A percentile compares a stretch with the other conserved stretches of the same genome.
Evolutionary conservation across 2,329 filamentous ascomycete genomes (phyloP).

Genomic region (Arthrobotrys musiformis): DNA sequence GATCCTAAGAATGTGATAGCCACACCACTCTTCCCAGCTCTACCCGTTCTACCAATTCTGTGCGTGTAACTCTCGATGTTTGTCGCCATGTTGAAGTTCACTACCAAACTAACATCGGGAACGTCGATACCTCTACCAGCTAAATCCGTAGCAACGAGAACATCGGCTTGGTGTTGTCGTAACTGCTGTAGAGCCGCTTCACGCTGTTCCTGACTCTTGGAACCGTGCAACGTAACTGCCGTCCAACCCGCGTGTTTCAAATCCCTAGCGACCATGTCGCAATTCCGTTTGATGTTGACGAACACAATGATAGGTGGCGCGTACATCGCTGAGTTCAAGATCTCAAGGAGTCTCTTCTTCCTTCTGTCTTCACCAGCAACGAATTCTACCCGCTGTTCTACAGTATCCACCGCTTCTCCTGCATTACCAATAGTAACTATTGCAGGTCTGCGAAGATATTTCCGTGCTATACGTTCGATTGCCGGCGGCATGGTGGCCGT

Average conservation of each 20-base stretch:
- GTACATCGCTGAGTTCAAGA: constrained; percentile 83
- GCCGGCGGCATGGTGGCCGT: constrained; percentile 95
- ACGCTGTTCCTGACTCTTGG: constrained; percentile 97
- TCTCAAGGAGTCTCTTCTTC: constrained; percentile 94
- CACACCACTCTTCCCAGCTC: constrained; percentile 95
- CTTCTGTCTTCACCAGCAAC: constrained; percentile 90
- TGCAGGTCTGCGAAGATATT: constrained; percentile 91
- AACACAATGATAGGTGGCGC: constrained; percentile 95
- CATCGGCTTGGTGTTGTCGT: constrained; percentile 80
- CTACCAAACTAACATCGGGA: constrained; percentile 87
- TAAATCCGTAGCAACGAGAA: constrained; percentile 94
- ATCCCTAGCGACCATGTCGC: constrained; percentile 91
- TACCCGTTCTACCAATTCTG: constrained; percentile 93
- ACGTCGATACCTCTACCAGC: constrained; percentile 98
- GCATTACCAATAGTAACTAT: constrained; percentile 94
- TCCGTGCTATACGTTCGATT: constrained; percentile 95
- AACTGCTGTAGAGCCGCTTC: constrained; percentile 90
- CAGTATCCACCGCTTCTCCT: constrained; percentile 95
- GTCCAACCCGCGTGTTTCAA: constrained; percentile 94
- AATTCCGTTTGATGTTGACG: constrained; percentile 99
- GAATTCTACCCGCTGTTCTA: constrained; percentile 96
- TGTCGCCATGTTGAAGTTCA: constrained; percentile 99
- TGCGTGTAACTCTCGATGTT: constrained; percentile 96
- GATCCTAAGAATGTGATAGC: constrained; percentile 94
- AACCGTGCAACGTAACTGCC: constrained; percentile 89